Conservation (phyloP, 768 basidiomycete genomes). For the Boletus edulis region DNA sequence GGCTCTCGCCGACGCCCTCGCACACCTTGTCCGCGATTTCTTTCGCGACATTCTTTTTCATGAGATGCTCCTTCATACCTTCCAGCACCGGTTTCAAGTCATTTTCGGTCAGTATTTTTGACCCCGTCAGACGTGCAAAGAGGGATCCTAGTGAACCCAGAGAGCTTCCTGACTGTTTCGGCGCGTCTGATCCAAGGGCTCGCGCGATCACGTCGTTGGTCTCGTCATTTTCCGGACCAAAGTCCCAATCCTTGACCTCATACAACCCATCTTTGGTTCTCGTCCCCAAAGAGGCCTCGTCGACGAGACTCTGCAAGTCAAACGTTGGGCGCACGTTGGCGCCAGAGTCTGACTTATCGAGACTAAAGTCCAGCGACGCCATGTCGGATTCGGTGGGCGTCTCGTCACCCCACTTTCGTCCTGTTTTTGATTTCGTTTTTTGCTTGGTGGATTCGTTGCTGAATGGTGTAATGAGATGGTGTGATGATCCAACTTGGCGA, state of each 20-base stretch:
- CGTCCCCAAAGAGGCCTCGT: constrained; percentile 72
- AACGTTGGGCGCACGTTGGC: constrained; percentile 33
- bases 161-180: constrained; percentile 40
- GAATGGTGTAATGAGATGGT: constrained; percentile 30
- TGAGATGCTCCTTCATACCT: constrained; percentile 96
- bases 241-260: constrained; percentile 85
- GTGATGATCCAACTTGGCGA: not conserved
- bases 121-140: constrained; percentile 83
- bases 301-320: constrained; percentile 63
- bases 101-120: constrained; percentile 74
- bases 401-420: constrained; percentile 92
- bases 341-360: constrained; percentile 46
- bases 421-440: constrained; percentile 64
- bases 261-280: constrained; percentile 72
- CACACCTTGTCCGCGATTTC: constrained; percentile 95
- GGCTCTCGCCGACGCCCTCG: constrained; percentile 85
- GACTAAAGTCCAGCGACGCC: constrained; percentile 88
- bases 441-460: constrained; percentile 63
- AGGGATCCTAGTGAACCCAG: constrained; percentile 71
- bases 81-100: constrained; percentile 87
- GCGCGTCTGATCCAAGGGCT: constrained; percentile 48
- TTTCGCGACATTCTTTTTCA: constrained; percentile 98
- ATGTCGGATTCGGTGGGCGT: constrained; percentile 83
- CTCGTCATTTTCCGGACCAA: constrained; percentile 43
- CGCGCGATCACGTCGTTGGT: constrained; percentile 56